Evolutionary conservation across 306 rosid species (phyloP), one percentile per base, ranked within the genome.

Genomic region (Vigna angularis): DNA sequence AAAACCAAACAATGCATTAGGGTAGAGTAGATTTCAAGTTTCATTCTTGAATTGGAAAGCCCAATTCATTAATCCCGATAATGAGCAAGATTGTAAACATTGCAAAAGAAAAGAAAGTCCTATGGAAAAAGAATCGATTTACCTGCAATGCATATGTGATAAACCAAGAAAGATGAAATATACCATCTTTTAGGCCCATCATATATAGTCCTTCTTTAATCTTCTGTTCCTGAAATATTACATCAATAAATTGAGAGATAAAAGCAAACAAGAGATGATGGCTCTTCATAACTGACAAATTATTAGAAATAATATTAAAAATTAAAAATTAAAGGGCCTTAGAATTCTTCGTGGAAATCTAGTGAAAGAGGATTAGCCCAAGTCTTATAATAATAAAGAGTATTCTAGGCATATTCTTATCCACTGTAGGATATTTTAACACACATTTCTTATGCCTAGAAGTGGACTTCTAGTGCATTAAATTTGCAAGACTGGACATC

Each of bases 181-280:
- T 85, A 59, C 94, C 91, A 77, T 92, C 97, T 85, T 90, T 92
- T 70, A 94, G 76, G 80, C 97, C 98, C 98, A 94, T 94, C 98
- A 94, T 94, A 91, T 92, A 90, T 72, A 94, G 97, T 78, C 97
- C 97, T 87, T 92, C 97, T 74, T 88, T 94, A 85, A 94, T 94
- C 88, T 92, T 94, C 78, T 90, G 91, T 79, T 94, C 98, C 98
- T 94, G 90, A 86, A 85, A 84, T 48, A 80, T 78, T 13, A 30
- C 56, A 63, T 73, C 66, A 74, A 73, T 4, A 51, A 66, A 77
- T 58, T 78, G 68, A 84, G 77, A 79, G 78, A 70, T 58, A 68
- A 40, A 50, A 78, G 81, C 58, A 70, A 48, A 44, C 62, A 81
- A 18, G 56, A 76, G 72, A 81, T 58, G 47, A 51, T 16, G 47